Base-by-base conservation (phyloP, 345 rosid genomes). In the Citrus inodora region DNA sequence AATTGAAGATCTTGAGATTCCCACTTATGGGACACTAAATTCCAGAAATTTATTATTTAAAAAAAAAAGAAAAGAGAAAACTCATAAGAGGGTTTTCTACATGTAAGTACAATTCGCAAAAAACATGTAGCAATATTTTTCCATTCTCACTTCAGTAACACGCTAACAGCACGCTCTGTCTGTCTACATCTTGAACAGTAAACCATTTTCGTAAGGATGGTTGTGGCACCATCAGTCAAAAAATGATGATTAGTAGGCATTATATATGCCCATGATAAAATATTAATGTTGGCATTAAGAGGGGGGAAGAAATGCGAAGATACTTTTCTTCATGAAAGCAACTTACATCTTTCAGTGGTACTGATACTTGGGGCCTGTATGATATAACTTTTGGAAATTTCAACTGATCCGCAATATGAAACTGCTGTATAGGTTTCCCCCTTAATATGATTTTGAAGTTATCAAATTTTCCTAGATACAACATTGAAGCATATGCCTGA, bases 401-500 rank as follows among this genome's bases (percentile, higher is more conserved):
- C 76, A 95, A 73, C 74, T 87, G 88, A 81, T 93, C 90, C 60
- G 88, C 92, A 80, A 92, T 87, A 80, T 84, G 77, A 80, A 78
- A 87, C 86, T 95, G 98, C 85, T 89, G 75, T 17, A 95, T 87
- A 73, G 92, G 94, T 83, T 88, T 89, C 62, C 98, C 96, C 81
- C 98, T 92, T 79, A 93, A 84, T 64, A 95, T 74, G 80, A 95
- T 91, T 65, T 84, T 88, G 88, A 95, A 95, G 76, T 87, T 89
- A 60, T 85, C 78, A 84, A 95, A 95, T 82, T 87, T 89, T 79
- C 90, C 82, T 75, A 95, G 90, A 77, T 95, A 95, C 83, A 95
- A 79, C 70, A 93, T 80, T 35, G 99, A 93, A 79, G 90, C 88
- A 80, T 95, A 95, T 70, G 94, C 98, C 99, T 95, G 79, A 69